These are phyloP conservation scores for Ephemerocybe angulata DNA, from an alignment of 768 basidiomycete genomes.

Conservation along the genomic window DNA sequence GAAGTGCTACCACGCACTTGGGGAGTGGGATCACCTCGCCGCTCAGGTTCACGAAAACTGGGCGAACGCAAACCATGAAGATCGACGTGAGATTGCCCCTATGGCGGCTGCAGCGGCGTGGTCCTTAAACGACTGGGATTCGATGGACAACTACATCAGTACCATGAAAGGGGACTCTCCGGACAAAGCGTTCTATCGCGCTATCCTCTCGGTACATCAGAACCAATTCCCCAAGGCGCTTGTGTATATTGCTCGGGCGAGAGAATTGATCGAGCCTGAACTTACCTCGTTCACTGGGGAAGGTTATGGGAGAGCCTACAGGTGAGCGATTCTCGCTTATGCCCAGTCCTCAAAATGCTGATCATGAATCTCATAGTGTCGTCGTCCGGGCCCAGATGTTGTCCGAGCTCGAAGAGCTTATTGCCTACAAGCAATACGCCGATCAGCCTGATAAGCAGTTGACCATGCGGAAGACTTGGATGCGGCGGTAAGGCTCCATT, in stretches of 20 bases:
- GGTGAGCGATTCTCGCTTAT: slow-evolving; percentile 51
- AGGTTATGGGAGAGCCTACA: slow-evolving; percentile 95
- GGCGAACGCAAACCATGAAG: slow-evolving; percentile 77
- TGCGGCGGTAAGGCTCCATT: slow-evolving; percentile 67
- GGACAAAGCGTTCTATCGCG: slow-evolving; percentile 93
- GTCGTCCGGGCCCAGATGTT: slow-evolving; percentile 99
- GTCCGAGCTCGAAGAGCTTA: slow-evolving; percentile 96
- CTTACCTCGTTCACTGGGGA: slow-evolving; percentile 90
- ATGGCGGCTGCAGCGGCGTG: slow-evolving; percentile 97
- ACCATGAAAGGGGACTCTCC: slow-evolving; percentile 92
- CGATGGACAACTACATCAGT: slow-evolving; percentile 95
- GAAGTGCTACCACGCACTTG: slow-evolving; percentile 94
- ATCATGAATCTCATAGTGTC: slow-evolving; percentile 47
- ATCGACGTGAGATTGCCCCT: slow-evolving; percentile 88
- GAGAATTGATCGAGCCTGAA: slow-evolving; percentile 89
- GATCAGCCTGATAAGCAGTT: slow-evolving; percentile 93
- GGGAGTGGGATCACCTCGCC: slow-evolving; percentile 94
- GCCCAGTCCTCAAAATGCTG: not conserved
- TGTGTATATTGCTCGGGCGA: slow-evolving; percentile 85
- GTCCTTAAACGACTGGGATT: slow-evolving; percentile 96
- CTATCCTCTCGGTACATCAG: slow-evolving; percentile 93
- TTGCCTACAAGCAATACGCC: slow-evolving; percentile 88
- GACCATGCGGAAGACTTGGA: slow-evolving; percentile 93
- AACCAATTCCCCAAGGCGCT: slow-evolving; percentile 93
- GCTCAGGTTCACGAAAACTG: slow-evolving; percentile 85